Evolutionary conservation across 148 eudicot genomes (phyloP).

Genomic region (Fagopyrum homotropicum): DNA sequence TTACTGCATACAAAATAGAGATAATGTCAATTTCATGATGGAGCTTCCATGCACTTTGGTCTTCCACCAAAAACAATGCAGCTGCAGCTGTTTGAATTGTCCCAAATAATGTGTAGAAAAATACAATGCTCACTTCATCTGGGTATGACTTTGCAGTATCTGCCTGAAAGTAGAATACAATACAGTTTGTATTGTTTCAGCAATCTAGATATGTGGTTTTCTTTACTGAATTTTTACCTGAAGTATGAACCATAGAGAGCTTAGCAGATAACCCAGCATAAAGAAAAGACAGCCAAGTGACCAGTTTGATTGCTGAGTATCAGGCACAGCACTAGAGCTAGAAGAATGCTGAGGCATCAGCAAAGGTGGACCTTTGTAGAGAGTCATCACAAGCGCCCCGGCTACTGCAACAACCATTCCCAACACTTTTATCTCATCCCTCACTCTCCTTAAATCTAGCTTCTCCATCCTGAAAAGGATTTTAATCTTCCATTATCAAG

Average conservation of each 20-base stretch:
- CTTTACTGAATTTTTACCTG: too few relatives aligned
- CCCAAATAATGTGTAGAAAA: neutral
- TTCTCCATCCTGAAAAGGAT: neutral
- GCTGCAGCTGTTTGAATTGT: neutral
- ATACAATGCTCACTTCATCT: neutral
- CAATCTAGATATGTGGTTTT: neutral
- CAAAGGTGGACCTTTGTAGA: neutral
- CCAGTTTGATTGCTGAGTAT: too few relatives aligned
- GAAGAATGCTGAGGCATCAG: slow-evolving; percentile 16
- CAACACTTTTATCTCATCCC: too few relatives aligned
- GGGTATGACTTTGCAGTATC: neutral
- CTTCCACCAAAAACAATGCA: neutral
- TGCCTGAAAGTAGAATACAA: neutral
- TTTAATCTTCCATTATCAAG: neutral
- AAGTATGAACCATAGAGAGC: too few relatives aligned
- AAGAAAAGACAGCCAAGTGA: too few relatives aligned
- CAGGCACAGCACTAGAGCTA: neutral
- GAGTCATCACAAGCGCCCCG: neutral
- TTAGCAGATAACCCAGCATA: too few relatives aligned
- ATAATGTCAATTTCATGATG: neutral
- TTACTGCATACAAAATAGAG: neutral
- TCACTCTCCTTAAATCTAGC: too few relatives aligned
- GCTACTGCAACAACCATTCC: too few relatives aligned
- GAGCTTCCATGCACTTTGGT: neutral
- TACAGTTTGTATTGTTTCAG: too few relatives aligned